Percentiles rank a stretch among this genome's conserved stretches.
Conservation (phyloP, 2,329 filamentous ascomycete species). For the Fusarium agapanthi region DNA sequence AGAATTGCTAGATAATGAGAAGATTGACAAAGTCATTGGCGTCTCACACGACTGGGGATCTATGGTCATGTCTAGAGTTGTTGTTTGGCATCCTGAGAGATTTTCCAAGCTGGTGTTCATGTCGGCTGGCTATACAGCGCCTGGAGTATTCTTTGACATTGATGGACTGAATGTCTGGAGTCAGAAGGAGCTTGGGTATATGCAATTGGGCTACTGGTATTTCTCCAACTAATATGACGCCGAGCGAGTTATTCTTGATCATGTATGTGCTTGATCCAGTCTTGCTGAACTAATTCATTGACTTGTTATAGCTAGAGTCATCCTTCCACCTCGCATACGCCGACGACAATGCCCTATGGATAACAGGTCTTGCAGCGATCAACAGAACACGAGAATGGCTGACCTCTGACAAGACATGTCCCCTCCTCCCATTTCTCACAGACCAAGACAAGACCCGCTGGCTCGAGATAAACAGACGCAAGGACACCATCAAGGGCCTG, state of each 20-base stretch:
- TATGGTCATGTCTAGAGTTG: constrained; percentile 12
- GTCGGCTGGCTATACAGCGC: constrained; percentile 11
- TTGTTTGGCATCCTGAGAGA: constrained; percentile 19
- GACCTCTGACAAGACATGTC: background rate
- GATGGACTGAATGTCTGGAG: constrained; percentile 18
- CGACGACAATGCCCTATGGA: constrained; percentile 5
- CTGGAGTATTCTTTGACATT: constrained; percentile 16
- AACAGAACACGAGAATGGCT: constrained; percentile 25
- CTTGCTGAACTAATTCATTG: background rate
- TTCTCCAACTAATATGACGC: constrained; percentile 34
- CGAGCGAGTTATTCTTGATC: background rate
- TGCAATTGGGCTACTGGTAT: constrained; percentile 33
- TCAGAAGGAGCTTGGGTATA: constrained; percentile 15
- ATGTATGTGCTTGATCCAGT: background rate
- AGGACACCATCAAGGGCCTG: constrained; percentile 11
- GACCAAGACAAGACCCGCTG: constrained; percentile 19
- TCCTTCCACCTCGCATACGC: constrained; percentile 29
- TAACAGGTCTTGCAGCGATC: constrained; percentile 8
- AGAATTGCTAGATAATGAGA: constrained; percentile 26
- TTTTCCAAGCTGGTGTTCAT: constrained; percentile 16
- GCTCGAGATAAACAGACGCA: background rate
- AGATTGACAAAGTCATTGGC: constrained; percentile 9
- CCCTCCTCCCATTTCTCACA: constrained; percentile 10
- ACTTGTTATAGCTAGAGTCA: constrained; percentile 23
- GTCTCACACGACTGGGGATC: constrained; percentile 33